These are phyloP conservation scores for Coprinellus aureogranulatus DNA, from an alignment of 768 basidiomycete species.

Conservation along the genomic window DNA sequence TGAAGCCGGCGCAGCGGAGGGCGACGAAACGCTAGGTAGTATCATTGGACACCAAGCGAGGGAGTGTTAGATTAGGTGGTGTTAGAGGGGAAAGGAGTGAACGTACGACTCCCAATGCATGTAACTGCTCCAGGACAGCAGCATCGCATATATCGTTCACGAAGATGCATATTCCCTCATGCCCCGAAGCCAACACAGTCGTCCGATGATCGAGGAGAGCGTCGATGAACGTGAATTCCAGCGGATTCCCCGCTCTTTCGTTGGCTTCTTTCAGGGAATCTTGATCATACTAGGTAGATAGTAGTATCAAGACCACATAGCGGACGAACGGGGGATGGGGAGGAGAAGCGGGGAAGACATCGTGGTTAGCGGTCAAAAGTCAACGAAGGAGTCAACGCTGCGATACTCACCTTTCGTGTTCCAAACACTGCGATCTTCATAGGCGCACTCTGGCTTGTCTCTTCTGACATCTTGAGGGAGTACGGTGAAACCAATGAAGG, in stretches of 20 bases:
- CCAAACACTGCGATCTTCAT: conserved; percentile 47
- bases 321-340: not conserved
- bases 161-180: conserved; percentile 41
- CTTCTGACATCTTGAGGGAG: not conserved
- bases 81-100: not conserved
- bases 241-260: conserved; percentile 23
- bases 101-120: conserved; percentile 35
- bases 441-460: not conserved
- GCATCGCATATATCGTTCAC: conserved; percentile 43
- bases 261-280: conserved; percentile 30
- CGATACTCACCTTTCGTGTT: conserved; percentile 28
- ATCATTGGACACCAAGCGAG: no score
- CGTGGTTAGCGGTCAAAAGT: not conserved
- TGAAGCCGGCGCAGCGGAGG: conserved; percentile 42
- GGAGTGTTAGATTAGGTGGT: not conserved
- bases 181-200: conserved; percentile 32
- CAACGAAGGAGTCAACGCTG: no score
- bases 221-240: conserved; percentile 36
- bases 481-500: not conserved
- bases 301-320: no score
- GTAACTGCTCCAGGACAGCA: conserved; percentile 29
- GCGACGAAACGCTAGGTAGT: conserved; percentile 36
- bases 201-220: conserved; percentile 35
- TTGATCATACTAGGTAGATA: conserved; percentile 31
- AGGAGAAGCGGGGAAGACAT: not conserved